phyloP scores from a whole-genome alignment of 2,329 filamentous ascomycete species.

The Knufia petricola region DNA sequence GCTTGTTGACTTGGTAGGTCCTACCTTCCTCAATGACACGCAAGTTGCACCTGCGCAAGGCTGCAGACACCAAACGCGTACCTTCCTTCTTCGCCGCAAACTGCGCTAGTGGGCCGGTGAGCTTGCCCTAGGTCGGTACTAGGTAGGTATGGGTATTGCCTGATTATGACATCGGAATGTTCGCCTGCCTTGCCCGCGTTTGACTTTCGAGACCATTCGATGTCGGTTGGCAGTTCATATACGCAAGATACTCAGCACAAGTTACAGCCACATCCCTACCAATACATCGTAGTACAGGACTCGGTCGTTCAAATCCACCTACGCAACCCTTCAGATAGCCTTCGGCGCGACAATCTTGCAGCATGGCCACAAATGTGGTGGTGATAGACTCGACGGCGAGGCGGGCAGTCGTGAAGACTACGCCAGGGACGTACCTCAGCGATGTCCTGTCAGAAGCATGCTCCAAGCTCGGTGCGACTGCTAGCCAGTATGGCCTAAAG shows the following conservation, averaged over 20 bases:
- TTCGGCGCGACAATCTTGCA: too few species aligned
- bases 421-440: conserved; percentile 66
- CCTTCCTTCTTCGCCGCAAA: conserved; percentile 7
- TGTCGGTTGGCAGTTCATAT: background rate
- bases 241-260: background rate
- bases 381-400: conserved; percentile 74
- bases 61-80: conserved; percentile 4
- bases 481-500: conserved; percentile 74
- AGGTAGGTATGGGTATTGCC: background rate
- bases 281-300: background rate
- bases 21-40: background rate
- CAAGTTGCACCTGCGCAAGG: background rate
- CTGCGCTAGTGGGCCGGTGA: background rate
- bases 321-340: too few species aligned
- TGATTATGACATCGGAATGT: conserved; percentile 4
- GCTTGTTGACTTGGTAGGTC: too few species aligned
- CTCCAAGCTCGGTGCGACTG: conserved; percentile 62
- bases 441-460: conserved; percentile 86
- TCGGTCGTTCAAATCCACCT: too few species aligned
- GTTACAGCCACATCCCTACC: background rate
- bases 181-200: background rate
- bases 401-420: conserved; percentile 72
- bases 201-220: background rate
- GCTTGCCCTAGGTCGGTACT: background rate
- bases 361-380: conserved; percentile 79